These are phyloP conservation scores for Paraphoma sp. DNA, from an alignment of 2,329 filamentous ascomycete genomes.

Conservation along the genomic window DNA sequence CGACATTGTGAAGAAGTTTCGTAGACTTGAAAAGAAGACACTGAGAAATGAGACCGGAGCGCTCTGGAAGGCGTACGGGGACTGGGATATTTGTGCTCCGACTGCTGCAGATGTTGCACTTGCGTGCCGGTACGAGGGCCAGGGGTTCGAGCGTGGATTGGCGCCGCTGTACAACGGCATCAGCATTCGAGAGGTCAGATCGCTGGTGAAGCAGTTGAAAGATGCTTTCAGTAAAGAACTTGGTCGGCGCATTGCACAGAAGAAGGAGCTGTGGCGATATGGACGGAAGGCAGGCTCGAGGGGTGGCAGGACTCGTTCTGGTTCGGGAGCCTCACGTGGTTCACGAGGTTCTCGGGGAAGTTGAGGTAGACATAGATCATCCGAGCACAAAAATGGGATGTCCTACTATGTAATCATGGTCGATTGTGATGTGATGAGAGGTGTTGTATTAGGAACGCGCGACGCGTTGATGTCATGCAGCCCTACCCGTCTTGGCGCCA, in stretches of 20 bases:
- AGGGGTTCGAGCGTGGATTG: background rate
- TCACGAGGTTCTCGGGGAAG: background rate
- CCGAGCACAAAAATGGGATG: background rate
- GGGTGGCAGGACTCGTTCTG: background rate
- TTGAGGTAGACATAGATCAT: background rate
- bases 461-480: conserved; percentile 3
- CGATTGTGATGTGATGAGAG: background rate
- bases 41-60: background rate
- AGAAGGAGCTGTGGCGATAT: background rate
- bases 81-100: conserved; percentile 4
- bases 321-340: background rate
- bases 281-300: background rate
- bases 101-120: conserved; percentile 5
- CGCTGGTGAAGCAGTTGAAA: background rate
- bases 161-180: background rate
- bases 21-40: conserved; percentile 1
- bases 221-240: background rate
- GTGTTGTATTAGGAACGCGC: background rate
- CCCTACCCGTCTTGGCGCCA: conserved; percentile 2
- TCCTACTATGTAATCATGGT: too few relatives aligned
- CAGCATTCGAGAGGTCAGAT: background rate
- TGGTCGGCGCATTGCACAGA: background rate
- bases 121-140: conserved; percentile 5
- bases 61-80: conserved; percentile 1
- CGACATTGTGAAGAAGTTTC: background rate